These are phyloP conservation scores for Bertia moriformis DNA, from an alignment of 2,329 filamentous ascomycete species.

Conservation along the genomic window DNA sequence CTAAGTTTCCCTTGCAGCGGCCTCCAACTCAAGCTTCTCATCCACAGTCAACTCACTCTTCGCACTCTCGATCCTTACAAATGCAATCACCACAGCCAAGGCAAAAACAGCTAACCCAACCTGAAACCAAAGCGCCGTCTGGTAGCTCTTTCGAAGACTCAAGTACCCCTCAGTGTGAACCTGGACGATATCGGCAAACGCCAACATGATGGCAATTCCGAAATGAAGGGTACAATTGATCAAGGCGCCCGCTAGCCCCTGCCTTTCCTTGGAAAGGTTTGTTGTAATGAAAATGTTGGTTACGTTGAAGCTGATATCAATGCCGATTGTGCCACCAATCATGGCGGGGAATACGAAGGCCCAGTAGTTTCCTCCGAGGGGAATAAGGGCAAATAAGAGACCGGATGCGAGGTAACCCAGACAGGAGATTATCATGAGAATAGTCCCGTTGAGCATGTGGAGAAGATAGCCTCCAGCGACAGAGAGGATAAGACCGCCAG, in stretches of 20 bases:
- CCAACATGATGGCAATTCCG: slow-evolving; percentile 58
- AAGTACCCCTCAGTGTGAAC: slow-evolving; percentile 30
- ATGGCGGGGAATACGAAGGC: slow-evolving; percentile 59
- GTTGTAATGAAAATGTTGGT: slow-evolving; percentile 69
- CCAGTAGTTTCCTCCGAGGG: slow-evolving; percentile 48
- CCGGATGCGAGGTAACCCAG: slow-evolving; percentile 40
- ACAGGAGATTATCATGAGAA: slow-evolving; percentile 47
- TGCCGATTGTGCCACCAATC: slow-evolving; percentile 54
- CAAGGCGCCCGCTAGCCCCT: slow-evolving; percentile 58
- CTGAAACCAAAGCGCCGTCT: slow-evolving; percentile 53
- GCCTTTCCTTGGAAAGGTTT: slow-evolving; percentile 46
- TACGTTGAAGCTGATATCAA: slow-evolving; percentile 64
- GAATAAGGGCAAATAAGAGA: slow-evolving; percentile 51
- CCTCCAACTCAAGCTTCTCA: slow-evolving; percentile 23
- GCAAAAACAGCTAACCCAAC: slow-evolving; percentile 36
- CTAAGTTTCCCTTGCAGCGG: too few relatives aligned
- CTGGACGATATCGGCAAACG: slow-evolving; percentile 48
- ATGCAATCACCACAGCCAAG: slow-evolving; percentile 31
- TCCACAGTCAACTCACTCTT: slow-evolving; percentile 41
- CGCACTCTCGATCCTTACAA: slow-evolving; percentile 35
- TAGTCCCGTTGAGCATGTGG: slow-evolving; percentile 46
- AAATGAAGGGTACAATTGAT: slow-evolving; percentile 60
- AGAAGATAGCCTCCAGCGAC: slow-evolving; percentile 50
- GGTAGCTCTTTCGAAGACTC: slow-evolving; percentile 37
- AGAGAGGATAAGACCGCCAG: slow-evolving; percentile 53